phyloP scores from a whole-genome alignment of 192 early-diverging fungal species.

The Coemansia sp. region DNA sequence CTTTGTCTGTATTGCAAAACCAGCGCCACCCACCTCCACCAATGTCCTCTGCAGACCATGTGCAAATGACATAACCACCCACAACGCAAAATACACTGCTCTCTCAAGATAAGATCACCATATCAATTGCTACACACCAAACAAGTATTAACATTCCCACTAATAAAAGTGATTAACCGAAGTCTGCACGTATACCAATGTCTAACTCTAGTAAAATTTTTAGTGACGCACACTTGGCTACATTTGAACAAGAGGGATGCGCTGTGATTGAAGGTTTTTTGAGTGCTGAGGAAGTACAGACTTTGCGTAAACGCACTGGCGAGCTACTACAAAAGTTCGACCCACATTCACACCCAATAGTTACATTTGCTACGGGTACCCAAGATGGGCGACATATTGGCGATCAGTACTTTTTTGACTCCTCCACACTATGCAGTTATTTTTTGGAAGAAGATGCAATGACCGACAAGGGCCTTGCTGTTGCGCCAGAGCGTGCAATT shows the following conservation, averaged over 20 bases:
- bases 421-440: slow-evolving; percentile 79
- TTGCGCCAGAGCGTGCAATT: slow-evolving; percentile 64
- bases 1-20: no score
- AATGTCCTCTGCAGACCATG: no score
- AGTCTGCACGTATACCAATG: no score
- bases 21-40: no score
- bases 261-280: slow-evolving; percentile 29
- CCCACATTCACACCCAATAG: slow-evolving; percentile 69
- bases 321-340: slow-evolving; percentile 65
- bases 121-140: no score
- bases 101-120: no score
- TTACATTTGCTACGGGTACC: slow-evolving; percentile 71
- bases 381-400: slow-evolving; percentile 60
- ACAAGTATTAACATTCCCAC: no score
- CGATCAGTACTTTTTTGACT: slow-evolving; percentile 86
- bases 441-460: slow-evolving; percentile 89
- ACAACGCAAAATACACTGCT: no score
- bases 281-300: slow-evolving; percentile 7
- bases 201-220: not conserved
- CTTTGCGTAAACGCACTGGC: slow-evolving; percentile 18
- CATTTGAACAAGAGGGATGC: slow-evolving; percentile 31
- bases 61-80: no score
- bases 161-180: no score
- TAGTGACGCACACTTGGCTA: slow-evolving; percentile 5
- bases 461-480: slow-evolving; percentile 59